Evolutionary conservation across 345 rosid genomes (phyloP), one percentile per base, ranked within the genome.

Genomic region (Arabis hirsuta): DNA sequence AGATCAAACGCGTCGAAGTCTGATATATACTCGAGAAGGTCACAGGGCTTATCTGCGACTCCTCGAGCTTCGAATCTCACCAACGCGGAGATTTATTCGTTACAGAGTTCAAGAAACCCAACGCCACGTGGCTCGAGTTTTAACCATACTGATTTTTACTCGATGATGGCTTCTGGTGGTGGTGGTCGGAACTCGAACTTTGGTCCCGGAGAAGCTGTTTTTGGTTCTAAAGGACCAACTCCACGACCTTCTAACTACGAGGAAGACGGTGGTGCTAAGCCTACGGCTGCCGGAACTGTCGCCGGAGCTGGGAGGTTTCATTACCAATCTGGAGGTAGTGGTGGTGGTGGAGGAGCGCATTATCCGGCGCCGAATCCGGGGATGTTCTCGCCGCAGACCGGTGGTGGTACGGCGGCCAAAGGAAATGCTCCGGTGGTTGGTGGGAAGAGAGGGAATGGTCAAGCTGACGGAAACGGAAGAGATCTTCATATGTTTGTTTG

Each of bases 401-500:
- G 62, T 9, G 62, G 53, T 9, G 70, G 65, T 62, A 2, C 36
- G 55, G 71, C 39, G 60, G 77, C 72, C 27, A 82, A 79, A 27
- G 86, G 69, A 13, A 75, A 60, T 39, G 71, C 76, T 31, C 68
- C 80, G 39, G 76, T 14, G 12, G 29, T 0, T 10, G 76, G 80
- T 13, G 79, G 66, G n/a, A 86, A 82, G 80, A 84, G 73, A 70
- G 69, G 80, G 14, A 85, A 76, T 50, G 85, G 82, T 0, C 86
- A 82, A 47, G 84, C 24, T 22, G 24, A 72, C 9, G 75, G 46
- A 11, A 88, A 84, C 51, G 87, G 88, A 1, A 87, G 73, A 76
- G 99, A 95, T 78, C 90, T 95, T 43, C 99, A 87, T 34, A 91
- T 95, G 98, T 91, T 90, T 68, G 99, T 95, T 9, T 95, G 99